Evolutionary conservation across 345 rosid species (phyloP).

Genomic region (Eucalyptus tenuipes): DNA sequence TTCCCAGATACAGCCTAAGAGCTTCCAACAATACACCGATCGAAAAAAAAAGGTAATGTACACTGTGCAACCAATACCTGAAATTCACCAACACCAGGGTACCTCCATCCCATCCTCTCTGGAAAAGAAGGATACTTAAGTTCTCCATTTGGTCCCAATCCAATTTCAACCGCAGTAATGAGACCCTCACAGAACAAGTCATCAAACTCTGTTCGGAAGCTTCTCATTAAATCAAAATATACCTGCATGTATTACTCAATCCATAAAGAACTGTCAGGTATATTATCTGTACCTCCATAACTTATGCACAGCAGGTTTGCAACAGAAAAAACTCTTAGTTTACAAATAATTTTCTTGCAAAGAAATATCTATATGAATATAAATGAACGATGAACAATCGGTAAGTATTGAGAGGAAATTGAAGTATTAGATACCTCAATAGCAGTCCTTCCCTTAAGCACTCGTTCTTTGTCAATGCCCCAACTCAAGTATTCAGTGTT

Average conservation of each 20-base stretch:
- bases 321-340: not conserved
- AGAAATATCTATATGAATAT: not conserved
- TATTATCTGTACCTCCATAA: not conserved
- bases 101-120: conserved; percentile 87
- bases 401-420: not conserved
- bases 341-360: not conserved
- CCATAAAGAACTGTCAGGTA: not conserved
- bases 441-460: conserved; percentile 81
- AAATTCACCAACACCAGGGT: conserved; percentile 96
- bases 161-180: conserved; percentile 71
- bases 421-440: conserved; percentile 46
- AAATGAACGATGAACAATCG: not conserved
- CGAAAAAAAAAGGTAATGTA: not conserved
- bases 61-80: conserved; percentile 55
- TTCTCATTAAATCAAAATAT: conserved; percentile 97
- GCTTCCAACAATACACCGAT: not conserved
- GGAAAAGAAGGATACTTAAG: conserved; percentile 79
- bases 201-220: conserved; percentile 85
- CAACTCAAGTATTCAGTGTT: conserved; percentile 73
- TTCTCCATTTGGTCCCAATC: conserved; percentile 90
- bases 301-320: not conserved
- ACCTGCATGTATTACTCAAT: conserved; percentile 31
- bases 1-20: not conserved
- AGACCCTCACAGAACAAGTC: conserved; percentile 62
- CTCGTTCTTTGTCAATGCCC: conserved; percentile 90